Evolutionary conservation across 768 basidiomycete species (phyloP).

Genomic region (Mycena venus): DNA sequence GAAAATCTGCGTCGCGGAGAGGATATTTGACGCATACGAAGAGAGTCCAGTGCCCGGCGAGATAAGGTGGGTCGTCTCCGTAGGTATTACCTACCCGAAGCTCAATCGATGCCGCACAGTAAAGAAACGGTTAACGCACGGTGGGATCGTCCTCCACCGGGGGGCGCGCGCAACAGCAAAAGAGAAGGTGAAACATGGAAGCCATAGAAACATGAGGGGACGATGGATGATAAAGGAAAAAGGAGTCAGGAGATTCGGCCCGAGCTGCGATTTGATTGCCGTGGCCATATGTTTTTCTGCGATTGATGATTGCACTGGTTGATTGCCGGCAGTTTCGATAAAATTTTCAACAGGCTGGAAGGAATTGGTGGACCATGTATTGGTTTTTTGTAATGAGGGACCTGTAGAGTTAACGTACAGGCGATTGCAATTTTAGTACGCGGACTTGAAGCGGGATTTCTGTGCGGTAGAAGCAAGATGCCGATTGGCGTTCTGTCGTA

Average conservation of each 20-base stretch:
- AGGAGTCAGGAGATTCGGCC: neutral
- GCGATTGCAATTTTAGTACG: neutral
- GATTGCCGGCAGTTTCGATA: neutral
- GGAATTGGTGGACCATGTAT: too few relatives aligned
- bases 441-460: neutral
- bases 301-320: neutral
- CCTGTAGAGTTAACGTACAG: too few relatives aligned
- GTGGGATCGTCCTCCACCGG: constrained; percentile 3
- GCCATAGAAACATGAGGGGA: constrained; percentile 3
- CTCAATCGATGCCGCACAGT: neutral
- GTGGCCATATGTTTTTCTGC: neutral
- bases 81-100: constrained; percentile 7
- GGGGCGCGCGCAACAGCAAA: neutral
- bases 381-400: too few relatives aligned
- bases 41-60: neutral
- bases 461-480: neutral
- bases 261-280: neutral
- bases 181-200: constrained; percentile 11
- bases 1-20: neutral
- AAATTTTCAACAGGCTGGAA: neutral
- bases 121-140: neutral
- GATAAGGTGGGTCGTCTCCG: constrained; percentile 9
- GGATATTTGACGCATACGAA: neutral
- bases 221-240: neutral
- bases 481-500: neutral